A percentile compares a stretch with the other conserved stretches of the same genome.
phyloP scores from a whole-genome alignment of 306 rosid genomes.

The Vigna nakashimae region DNA sequence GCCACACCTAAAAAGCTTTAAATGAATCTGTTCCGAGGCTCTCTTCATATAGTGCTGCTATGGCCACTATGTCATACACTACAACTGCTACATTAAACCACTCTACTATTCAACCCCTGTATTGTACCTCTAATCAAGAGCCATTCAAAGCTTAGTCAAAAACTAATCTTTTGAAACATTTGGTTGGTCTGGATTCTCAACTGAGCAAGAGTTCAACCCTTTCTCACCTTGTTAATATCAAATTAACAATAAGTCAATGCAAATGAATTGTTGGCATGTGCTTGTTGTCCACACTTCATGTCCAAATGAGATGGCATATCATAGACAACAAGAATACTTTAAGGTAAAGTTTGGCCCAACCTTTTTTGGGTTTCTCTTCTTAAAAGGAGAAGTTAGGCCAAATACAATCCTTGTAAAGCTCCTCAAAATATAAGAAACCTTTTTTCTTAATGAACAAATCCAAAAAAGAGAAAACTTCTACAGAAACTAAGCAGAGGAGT shows the following conservation, averaged over 20 bases:
- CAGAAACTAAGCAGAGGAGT: background rate
- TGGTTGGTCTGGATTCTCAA: background rate
- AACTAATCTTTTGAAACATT: background rate
- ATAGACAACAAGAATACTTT: background rate
- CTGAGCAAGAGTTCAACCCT: background rate
- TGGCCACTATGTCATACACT: background rate
- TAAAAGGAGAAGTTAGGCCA: background rate
- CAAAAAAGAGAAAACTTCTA: background rate
- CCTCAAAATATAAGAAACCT: background rate
- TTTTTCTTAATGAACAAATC: background rate
- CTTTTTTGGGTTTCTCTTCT: background rate
- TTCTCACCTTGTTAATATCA: background rate
- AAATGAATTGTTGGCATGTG: background rate
- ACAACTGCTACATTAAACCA: background rate
- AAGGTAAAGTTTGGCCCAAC: background rate
- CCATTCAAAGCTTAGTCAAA: too few relatives aligned
- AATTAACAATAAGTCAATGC: background rate
- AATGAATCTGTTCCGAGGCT: too few relatives aligned
- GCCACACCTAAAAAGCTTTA: too few relatives aligned
- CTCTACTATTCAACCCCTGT: background rate
- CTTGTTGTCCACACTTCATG: background rate
- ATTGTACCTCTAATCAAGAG: background rate
- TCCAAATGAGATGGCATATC: conserved; percentile 6
- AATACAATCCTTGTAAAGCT: background rate
- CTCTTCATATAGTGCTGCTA: too few relatives aligned